Conservation (phyloP, 345 rosid genomes). For the Balakata baccata region DNA sequence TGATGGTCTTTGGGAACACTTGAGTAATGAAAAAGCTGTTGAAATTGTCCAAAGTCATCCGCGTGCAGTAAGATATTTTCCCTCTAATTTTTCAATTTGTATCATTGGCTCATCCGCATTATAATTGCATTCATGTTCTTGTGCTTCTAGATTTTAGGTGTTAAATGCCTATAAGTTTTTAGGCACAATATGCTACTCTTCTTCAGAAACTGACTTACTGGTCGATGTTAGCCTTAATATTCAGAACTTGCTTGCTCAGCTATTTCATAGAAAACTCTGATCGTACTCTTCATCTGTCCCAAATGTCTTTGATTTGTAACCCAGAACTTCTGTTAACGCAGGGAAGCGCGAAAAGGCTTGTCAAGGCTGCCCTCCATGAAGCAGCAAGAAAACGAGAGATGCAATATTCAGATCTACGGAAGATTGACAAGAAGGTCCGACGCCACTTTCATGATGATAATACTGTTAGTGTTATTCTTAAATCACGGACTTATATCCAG, state of each 20-base stretch:
- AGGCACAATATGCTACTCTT: neutral
- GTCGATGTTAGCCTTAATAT: neutral
- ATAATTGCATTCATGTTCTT: neutral
- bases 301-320: neutral
- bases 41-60: constrained; percentile 80
- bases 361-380: constrained; percentile 84
- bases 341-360: constrained; percentile 90
- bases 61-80: constrained; percentile 55
- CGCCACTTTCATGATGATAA: constrained; percentile 96
- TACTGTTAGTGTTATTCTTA: constrained; percentile 79
- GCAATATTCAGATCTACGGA: constrained; percentile 83
- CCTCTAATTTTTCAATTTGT: neutral
- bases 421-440: constrained; percentile 82
- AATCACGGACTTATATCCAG: constrained; percentile 75
- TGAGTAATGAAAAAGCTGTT: constrained; percentile 80
- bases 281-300: no score
- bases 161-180: neutral
- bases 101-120: constrained; percentile 5
- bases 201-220: neutral
- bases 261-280: no score
- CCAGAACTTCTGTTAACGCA: constrained; percentile 21
- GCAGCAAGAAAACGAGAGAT: constrained; percentile 85
- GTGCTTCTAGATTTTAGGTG: neutral
- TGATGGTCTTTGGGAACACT: constrained; percentile 95
- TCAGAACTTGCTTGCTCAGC: neutral